Evolutionary conservation across 1,139 yeast species (phyloP).

Genomic region (Insectozyma bohioensis): DNA sequence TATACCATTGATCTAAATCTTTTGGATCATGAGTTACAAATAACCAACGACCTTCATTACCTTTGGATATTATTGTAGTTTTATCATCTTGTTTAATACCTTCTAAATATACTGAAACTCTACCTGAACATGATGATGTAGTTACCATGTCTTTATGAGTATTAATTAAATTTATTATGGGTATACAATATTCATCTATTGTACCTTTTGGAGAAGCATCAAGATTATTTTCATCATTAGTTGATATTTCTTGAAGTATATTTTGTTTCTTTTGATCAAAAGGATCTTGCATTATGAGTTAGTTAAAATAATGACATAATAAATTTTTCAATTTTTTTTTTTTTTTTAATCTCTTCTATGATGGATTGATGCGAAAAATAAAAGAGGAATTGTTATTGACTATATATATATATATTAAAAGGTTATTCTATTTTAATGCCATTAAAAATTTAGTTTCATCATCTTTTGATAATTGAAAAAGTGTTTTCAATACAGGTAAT

Average conservation of each 20-base stretch:
- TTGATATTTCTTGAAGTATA: slow-evolving; percentile 55
- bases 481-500: slow-evolving; percentile 78
- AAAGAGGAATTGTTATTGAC: slow-evolving; percentile 1
- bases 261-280: slow-evolving; percentile 68
- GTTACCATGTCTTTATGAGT: slow-evolving; percentile 68
- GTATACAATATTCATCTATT: slow-evolving; percentile 69
- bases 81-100: slow-evolving; percentile 41
- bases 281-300: slow-evolving; percentile 45
- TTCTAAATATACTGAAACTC: slow-evolving; percentile 78
- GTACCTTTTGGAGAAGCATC: slow-evolving; percentile 87
- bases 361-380: neutral
- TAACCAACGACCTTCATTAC: slow-evolving; percentile 83
- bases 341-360: too few species aligned
- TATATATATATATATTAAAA: too few species aligned
- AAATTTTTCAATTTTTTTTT: too few species aligned
- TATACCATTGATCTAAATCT: slow-evolving; percentile 55
- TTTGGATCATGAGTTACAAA: slow-evolving; percentile 69
- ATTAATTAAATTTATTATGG: slow-evolving; percentile 69
- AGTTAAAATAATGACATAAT: too few species aligned
- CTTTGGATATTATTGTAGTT: slow-evolving; percentile 76
- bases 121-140: slow-evolving; percentile 85
- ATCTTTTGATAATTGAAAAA: slow-evolving; percentile 62
- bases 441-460: slow-evolving; percentile 71
- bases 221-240: slow-evolving; percentile 42
- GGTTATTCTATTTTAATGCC: slow-evolving; percentile 61